These are phyloP conservation scores for Auricularia heimuer DNA, from an alignment of 768 basidiomycete species.

Conservation along the genomic window DNA sequence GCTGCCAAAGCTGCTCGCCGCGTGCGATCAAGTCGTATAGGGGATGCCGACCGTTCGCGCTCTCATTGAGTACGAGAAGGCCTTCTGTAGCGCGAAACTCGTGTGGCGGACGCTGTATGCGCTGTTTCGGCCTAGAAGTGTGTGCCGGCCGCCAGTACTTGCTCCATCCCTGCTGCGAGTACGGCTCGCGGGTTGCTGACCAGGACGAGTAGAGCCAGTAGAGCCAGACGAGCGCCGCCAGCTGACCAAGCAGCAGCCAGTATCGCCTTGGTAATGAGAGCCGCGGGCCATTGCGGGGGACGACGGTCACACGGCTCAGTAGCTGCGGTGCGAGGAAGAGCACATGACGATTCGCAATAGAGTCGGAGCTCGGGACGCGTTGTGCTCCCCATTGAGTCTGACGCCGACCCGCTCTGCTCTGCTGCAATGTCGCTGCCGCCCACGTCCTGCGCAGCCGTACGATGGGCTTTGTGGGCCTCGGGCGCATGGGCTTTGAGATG, in stretches of 20 bases:
- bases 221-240: not conserved
- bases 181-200: not conserved
- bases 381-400: no score
- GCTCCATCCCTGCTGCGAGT: no score
- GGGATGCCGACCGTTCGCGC: slow-evolving; percentile 28
- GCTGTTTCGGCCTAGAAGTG: not conserved
- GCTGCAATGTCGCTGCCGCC: not conserved
- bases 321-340: not conserved
- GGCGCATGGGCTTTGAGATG: slow-evolving; percentile 87
- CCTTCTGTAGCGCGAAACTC: slow-evolving; percentile 17
- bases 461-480: slow-evolving; percentile 74
- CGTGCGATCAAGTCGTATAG: slow-evolving; percentile 33
- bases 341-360: no score
- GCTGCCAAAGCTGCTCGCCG: slow-evolving; percentile 30
- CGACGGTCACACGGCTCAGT: not conserved
- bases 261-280: not conserved
- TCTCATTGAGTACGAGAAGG: slow-evolving; percentile 22
- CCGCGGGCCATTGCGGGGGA: not conserved
- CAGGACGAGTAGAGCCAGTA: not conserved
- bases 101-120: slow-evolving; percentile 11
- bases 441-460: slow-evolving; percentile 6
- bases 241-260: not conserved
- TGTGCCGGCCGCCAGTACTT: not conserved
- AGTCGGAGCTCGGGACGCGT: no score
- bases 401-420: not conserved